A percentile compares a stretch with the other conserved stretches of the same genome.
Conservation (phyloP, 306 rosid genomes). For the Casuarina glauca region DNA sequence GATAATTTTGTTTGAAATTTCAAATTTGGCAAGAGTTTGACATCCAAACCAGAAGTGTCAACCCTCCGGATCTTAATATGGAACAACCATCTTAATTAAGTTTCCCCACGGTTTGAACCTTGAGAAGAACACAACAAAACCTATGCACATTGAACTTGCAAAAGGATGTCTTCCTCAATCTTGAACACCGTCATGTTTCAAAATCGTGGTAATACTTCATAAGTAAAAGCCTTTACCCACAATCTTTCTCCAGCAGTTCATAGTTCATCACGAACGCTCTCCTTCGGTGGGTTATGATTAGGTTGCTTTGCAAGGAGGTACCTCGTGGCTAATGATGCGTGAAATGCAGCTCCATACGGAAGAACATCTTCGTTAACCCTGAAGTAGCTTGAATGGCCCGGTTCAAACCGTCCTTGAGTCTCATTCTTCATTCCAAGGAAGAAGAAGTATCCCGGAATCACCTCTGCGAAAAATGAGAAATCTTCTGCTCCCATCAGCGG, state of each 20-base stretch:
- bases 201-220: background rate
- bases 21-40: too few relatives aligned
- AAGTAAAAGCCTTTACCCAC: background rate
- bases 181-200: background rate
- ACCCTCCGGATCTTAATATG: background rate
- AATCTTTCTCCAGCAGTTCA: slow-evolving; percentile 4
- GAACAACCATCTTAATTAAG: background rate
- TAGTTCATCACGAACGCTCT: slow-evolving; percentile 33
- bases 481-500: slow-evolving; percentile 48
- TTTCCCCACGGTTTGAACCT: background rate
- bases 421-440: slow-evolving; percentile 43
- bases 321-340: slow-evolving; percentile 41
- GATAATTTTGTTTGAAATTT: too few relatives aligned
- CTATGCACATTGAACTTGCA: background rate
- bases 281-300: background rate
- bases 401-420: slow-evolving; percentile 20
- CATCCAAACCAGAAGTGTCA: background rate
- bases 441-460: slow-evolving; percentile 41
- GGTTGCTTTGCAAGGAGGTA: slow-evolving; percentile 37
- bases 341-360: slow-evolving; percentile 52
- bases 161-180: background rate
- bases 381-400: slow-evolving; percentile 38
- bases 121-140: background rate
- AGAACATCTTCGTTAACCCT: slow-evolving; percentile 45
- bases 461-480: slow-evolving; percentile 44